These are phyloP conservation scores for Venturia asperata DNA, from an alignment of 2,329 filamentous ascomycete genomes.

Conservation along the genomic window DNA sequence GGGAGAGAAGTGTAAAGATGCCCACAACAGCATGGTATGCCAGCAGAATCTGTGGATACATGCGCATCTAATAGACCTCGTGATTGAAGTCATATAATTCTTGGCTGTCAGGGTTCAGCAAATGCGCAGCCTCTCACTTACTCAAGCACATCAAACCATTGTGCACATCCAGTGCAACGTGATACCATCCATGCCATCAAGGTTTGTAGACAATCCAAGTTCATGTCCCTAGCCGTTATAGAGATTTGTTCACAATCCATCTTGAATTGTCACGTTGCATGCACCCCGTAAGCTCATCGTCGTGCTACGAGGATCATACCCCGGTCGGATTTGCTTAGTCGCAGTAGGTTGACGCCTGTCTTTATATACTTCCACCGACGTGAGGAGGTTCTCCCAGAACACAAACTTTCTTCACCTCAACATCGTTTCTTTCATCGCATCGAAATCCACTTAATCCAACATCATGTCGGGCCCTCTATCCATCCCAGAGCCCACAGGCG, in stretches of 20 bases:
- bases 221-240: not conserved
- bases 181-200: not conserved
- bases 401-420: not conserved
- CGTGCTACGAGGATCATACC: not conserved
- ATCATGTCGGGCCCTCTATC: too few species aligned
- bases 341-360: not conserved
- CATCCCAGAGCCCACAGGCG: too few species aligned
- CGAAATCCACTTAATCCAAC: too few species aligned
- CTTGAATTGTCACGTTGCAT: not conserved
- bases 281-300: not conserved
- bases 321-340: slow-evolving; percentile 2
- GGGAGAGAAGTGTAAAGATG: not conserved
- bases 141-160: not conserved
- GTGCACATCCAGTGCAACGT: not conserved
- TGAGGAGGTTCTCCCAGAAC: not conserved
- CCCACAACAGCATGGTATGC: not conserved
- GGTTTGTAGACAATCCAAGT: slow-evolving; percentile 2
- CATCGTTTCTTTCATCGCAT: not conserved
- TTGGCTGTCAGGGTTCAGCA: not conserved
- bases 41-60: not conserved
- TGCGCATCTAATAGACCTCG: not conserved
- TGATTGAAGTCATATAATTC: not conserved
- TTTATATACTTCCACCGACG: not conserved
- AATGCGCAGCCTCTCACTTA: not conserved
- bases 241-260: not conserved